Evolutionary conservation across 768 basidiomycete genomes (phyloP), one percentile per base, ranked within the genome.

Genomic region (Coprinopsis strossmayeri): DNA sequence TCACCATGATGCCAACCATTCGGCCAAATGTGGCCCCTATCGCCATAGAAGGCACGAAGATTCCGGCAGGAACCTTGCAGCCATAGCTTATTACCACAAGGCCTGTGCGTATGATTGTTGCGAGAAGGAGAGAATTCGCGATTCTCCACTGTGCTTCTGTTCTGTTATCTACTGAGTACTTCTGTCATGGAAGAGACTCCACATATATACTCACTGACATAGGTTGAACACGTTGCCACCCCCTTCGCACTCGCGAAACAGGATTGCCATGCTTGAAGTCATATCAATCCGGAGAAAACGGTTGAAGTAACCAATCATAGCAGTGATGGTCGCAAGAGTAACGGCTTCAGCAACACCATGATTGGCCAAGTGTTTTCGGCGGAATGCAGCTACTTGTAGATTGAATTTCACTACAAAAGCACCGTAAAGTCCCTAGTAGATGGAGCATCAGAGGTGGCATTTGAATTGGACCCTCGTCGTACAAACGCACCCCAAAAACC

Each of bases 1-100:
- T 95, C 26, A 97, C 93, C 54, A 96, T 74, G 52, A 97, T 98
- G 1, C 96, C 96, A 15, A 99, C 70, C 92, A 98, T 96, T 32
- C 96, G 76, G 1, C 96, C 96, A 60, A 98, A 98, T 0, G 91
- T 87, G 2, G 96, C 96, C 32, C 96, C 96, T 48, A 98, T 84
- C 1, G 95, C 96, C 96, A 99, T 98, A 2, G 94, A 96, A 1
- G 96, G 96, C 0, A 99, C 91, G 56, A 99, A 99, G 56, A 99
- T 99, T 21, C 96, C 96, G 10, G 90, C 90, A 1, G 96, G 96
- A 0, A 99, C 96, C 64, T 92, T 97, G 60, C 84, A 89, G 0
- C 96, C 96, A 62, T 98, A 99, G 2, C 91, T 92, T 20, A 98
- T 69, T 18, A 98, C 79, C 41, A 97, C 91, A 39, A 98, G 72